Base-by-base conservation (phyloP, 495 filamentous ascomycete genomes). In the Daldinia decipiens region DNA sequence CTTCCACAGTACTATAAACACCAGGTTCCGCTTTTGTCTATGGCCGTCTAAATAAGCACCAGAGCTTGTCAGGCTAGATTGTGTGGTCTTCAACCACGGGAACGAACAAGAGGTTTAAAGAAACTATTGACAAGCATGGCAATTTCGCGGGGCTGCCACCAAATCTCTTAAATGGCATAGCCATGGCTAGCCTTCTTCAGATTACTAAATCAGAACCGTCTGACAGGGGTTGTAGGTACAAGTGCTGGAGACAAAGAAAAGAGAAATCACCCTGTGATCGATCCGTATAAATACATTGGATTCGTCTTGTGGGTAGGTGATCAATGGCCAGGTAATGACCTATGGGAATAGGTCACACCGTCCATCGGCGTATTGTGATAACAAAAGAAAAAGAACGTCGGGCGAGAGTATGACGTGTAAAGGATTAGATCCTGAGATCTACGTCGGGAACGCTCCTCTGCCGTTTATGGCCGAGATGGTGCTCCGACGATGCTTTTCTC, bases 391-490 rank as follows among this genome's bases (percentile, higher is more conserved):
- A 57, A 65, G 51, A 36, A 32, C 13, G 61, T 72, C 52, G 59
- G 62, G 43, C 70, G 51, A 63, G 21, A 65, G 56, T 53, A 51
- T 31, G 29, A 43, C 6, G 51, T 24, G n/a, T 31, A 63, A 24
- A 67, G 47, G 36, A 47, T 65, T 59, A 79, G 38, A 75, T 56
- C 47, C 62, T 56, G 24, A 78, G 60, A 38, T 77, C 75, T 31
- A 82, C 74, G 61, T 83, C 83, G 32, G 81, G 78, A 51, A 86
- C 74, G 72, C 84, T 86, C 58, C 81, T 79, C 62, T 82, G 83
- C 27, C 81, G 78, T 76, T 87, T 88, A 73, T 87, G 84, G 54
- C 76, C 68, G 26, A 64, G 64, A 36, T 69, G 72, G 69, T 76
- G 71, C 50, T 74, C 78, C 39, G 74, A 73, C 21, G 82, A 72